Base-by-base conservation (phyloP, 805 yeast genomes). In the Ogataea methanolica region DNA sequence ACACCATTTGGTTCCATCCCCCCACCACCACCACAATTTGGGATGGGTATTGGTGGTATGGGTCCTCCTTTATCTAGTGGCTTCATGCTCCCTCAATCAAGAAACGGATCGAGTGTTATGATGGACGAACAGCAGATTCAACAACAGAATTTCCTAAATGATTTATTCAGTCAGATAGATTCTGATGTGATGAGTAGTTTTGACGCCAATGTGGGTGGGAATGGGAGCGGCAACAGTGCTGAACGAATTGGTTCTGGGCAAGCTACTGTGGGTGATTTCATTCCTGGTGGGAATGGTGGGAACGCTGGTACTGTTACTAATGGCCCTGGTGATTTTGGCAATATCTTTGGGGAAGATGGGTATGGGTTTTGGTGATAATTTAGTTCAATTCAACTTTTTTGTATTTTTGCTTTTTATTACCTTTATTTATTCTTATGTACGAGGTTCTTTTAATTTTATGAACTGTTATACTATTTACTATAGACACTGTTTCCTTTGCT, bases 81-180 rank as follows among this genome's bases (percentile, higher is more conserved):
- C 4, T 26, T 23, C 19, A 31, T 33, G 3, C 4, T 14, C 33
- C 41, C 41, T n/a, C 44, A 33, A 35, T 35, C 44, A 34, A 16
- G 39, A 19, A 14, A 26, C 16, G 43, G 43, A 7, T 33, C 39
- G 14, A 16, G 19, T n/a, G 33, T 39, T 11, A 7, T 23, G 14
- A 12, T 41, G 15, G 43, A 41, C 15, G 39, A 42, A 19, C 26
- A 33, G 11, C 26, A 38, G 19, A 42, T 22, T 12, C 61, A 57
- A 47, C 59, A 61, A 15, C 65, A 61, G 39, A 52, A 57, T 22
- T 48, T 61, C 41, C 47, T 60, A 23, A 57, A 59, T 46, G 68
- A 63, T 40, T 40, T 65, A 12, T 65, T 65, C 41, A 49, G 47
- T 34, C 67, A 65, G 44, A 63, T 65, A 29, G 68, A 65, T 42